A percentile compares a stretch with the other conserved stretches of the same genome.
These are phyloP conservation scores for Rubus parviflorus DNA, from an alignment of 306 rosid genomes.

Conservation along the genomic window DNA sequence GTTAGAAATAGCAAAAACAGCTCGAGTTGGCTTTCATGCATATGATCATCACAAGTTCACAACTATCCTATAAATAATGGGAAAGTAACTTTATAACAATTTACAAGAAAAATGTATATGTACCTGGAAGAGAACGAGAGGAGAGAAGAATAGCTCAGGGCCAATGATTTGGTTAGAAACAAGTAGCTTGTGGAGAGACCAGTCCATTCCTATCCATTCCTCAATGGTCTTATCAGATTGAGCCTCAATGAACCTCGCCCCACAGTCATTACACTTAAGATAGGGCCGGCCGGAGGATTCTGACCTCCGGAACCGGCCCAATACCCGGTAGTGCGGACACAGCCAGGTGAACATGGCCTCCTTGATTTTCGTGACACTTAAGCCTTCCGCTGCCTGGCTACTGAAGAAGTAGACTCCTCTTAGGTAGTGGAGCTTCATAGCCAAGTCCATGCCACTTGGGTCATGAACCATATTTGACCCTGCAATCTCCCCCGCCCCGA, in stretches of 20 bases:
- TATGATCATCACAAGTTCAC: background rate
- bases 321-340: conserved; percentile 31
- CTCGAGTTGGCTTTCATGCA: background rate
- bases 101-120: background rate
- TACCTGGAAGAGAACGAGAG: conserved; percentile 66
- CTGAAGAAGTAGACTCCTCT: conserved; percentile 55
- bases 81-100: background rate
- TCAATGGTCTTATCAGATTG: conserved; percentile 50
- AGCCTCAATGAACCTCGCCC: conserved; percentile 68
- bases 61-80: background rate
- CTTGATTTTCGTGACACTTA: conserved; percentile 45
- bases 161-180: conserved; percentile 67
- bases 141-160: conserved; percentile 77
- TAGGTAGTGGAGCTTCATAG: conserved; percentile 85
- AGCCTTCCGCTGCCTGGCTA: conserved; percentile 28
- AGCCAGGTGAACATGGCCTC: conserved; percentile 40
- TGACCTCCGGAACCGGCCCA: conserved; percentile 65
- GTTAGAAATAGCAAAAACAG: background rate
- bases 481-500: conserved; percentile 47
- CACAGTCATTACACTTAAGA: conserved; percentile 86
- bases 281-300: conserved; percentile 61
- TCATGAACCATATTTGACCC: conserved; percentile 43
- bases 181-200: conserved; percentile 43
- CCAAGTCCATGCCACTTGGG: conserved; percentile 55
- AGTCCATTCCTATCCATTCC: conserved; percentile 56